Conservation (phyloP, 169 alveolate species). For the Cryptosporidium sp. region DNA sequence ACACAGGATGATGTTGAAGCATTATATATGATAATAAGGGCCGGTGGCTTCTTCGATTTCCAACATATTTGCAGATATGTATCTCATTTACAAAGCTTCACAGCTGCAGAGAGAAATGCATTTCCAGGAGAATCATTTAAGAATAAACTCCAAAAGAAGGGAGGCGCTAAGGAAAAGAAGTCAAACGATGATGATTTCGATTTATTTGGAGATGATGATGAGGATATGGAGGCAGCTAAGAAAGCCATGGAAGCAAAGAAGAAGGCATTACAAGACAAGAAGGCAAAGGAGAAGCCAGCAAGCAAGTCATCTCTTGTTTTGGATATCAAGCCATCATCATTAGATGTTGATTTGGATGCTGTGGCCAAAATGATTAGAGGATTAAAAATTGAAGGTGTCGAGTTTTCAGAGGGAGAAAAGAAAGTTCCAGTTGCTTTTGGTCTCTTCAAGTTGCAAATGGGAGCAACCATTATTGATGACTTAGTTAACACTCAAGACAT, state of each 20-base stretch:
- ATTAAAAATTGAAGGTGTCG: slow-evolving; percentile 82
- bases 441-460: slow-evolving; percentile 81
- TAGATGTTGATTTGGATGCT: slow-evolving; percentile 83
- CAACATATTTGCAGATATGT: slow-evolving; percentile 45
- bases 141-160: neutral
- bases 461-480: slow-evolving; percentile 84
- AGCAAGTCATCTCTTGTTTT: slow-evolving; percentile 87
- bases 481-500: slow-evolving; percentile 79
- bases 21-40: slow-evolving; percentile 7
- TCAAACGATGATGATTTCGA: slow-evolving; percentile 79
- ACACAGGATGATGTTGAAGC: slow-evolving; percentile 68
- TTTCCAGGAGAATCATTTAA: slow-evolving; percentile 57
- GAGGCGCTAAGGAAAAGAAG: slow-evolving; percentile 11
- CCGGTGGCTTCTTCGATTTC: slow-evolving; percentile 28
- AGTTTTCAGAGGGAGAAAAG: slow-evolving; percentile 84
- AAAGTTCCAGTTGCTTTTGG: slow-evolving; percentile 84
- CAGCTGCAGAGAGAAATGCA: neutral
- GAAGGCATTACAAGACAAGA: slow-evolving; percentile 75
- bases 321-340: slow-evolving; percentile 88
- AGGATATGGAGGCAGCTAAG: slow-evolving; percentile 76
- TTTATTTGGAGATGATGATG: slow-evolving; percentile 79
- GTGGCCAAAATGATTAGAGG: slow-evolving; percentile 81
- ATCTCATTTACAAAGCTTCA: slow-evolving; percentile 35
- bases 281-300: slow-evolving; percentile 81
- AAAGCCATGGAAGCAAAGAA: slow-evolving; percentile 81